Evolutionary conservation across 192 early-diverging fungal genomes (phyloP).

Genomic region (Cetraspora pellucida): DNA sequence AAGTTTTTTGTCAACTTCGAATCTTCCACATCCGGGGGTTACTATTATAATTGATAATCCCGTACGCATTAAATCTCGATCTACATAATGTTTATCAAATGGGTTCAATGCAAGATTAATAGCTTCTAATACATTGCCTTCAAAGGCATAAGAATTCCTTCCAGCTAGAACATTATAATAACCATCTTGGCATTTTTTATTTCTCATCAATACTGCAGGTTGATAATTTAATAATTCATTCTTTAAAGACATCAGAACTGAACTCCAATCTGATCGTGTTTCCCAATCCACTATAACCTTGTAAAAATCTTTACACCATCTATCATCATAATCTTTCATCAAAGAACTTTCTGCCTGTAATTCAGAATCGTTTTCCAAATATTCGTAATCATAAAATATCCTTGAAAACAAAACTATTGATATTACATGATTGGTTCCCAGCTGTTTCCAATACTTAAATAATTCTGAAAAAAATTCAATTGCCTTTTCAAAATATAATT

Average conservation of each 20-base stretch:
- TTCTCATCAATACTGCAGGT: constrained; percentile 63
- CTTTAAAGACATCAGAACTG: constrained; percentile 65
- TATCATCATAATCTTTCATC: constrained; percentile 55
- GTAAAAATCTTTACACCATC: constrained; percentile 91
- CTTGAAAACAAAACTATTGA: constrained; percentile 93
- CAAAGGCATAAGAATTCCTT: constrained; percentile 77
- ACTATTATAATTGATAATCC: constrained; percentile 87
- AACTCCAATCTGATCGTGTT: constrained; percentile 73
- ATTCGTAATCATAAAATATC: constrained; percentile 71
- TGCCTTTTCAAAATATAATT: constrained; percentile 92
- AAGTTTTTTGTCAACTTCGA: constrained; percentile 82
- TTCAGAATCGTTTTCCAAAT: constrained; percentile 47
- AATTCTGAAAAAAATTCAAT: constrained; percentile 88
- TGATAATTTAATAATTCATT: constrained; percentile 77
- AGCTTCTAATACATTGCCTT: constrained; percentile 95
- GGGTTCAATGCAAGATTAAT: constrained; percentile 96
- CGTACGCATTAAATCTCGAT: constrained; percentile 91
- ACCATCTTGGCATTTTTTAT: constrained; percentile 33
- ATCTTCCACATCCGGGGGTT: constrained; percentile 88
- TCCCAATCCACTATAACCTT: constrained; percentile 95
- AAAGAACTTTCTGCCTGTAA: constrained; percentile 43
- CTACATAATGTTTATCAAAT: constrained; percentile 90
- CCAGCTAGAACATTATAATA: constrained; percentile 67
- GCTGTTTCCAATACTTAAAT: constrained; percentile 82
- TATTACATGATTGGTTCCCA: constrained; percentile 90